A percentile compares a stretch with the other conserved stretches of the same genome.
Conservation (phyloP, 257 asterid genomes). For the Solanum paucissectum region DNA sequence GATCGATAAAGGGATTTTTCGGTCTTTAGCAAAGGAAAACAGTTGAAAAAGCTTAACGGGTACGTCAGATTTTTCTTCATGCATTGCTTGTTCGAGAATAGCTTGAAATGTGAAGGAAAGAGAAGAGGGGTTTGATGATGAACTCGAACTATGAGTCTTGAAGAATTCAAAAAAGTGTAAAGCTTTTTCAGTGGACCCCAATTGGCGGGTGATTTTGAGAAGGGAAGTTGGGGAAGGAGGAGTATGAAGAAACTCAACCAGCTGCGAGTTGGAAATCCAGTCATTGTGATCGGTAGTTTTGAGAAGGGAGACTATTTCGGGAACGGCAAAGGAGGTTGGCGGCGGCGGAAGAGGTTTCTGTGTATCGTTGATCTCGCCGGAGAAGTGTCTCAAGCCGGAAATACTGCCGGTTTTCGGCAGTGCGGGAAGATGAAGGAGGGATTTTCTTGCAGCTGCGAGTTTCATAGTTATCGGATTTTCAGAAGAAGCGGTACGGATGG, state of each 20-base stretch:
- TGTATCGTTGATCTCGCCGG: neutral
- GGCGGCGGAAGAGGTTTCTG: neutral
- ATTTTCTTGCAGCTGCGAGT: neutral
- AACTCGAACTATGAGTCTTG: constrained; percentile 6
- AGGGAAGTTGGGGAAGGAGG: constrained; percentile 29
- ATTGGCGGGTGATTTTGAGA: constrained; percentile 52
- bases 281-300: constrained; percentile 37
- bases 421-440: neutral
- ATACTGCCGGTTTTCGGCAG: constrained; percentile 10
- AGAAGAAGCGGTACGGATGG: neutral
- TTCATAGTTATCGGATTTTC: constrained; percentile 11
- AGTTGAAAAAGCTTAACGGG: constrained; percentile 36
- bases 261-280: constrained; percentile 36
- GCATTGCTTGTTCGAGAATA: constrained; percentile 43
- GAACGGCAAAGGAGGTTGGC: constrained; percentile 1
- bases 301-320: constrained; percentile 33
- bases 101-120: constrained; percentile 59
- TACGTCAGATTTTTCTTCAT: constrained; percentile 17
- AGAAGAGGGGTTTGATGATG: neutral
- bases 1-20: constrained; percentile 29
- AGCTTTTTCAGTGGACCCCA: constrained; percentile 45
- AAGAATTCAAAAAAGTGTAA: constrained; percentile 43
- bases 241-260: constrained; percentile 40
- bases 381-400: constrained; percentile 10
- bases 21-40: constrained; percentile 27